Evolutionary conservation across 2,329 filamentous ascomycete genomes (phyloP).

Genomic region (Apiospora kogelbergensis): DNA sequence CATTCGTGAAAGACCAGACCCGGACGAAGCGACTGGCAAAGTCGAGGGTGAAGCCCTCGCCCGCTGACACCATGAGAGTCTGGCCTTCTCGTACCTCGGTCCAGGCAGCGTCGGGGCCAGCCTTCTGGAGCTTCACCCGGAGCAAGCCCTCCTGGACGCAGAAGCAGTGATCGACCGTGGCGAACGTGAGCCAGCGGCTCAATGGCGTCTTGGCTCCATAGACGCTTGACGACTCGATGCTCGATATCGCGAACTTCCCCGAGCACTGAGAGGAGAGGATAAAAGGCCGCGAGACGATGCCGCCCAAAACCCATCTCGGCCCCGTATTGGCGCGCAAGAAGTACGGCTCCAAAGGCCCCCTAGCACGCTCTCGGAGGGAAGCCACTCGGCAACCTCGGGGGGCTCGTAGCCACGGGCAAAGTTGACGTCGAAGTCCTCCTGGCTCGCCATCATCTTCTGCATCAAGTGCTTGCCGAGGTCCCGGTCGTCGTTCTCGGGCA

Average conservation of each 20-base stretch:
- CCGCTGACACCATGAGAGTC: slow-evolving; percentile 47
- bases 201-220: slow-evolving; percentile 32
- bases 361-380: slow-evolving; percentile 38
- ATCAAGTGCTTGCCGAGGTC: slow-evolving; percentile 50
- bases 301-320: slow-evolving; percentile 44
- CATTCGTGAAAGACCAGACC: slow-evolving; percentile 48
- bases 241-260: slow-evolving; percentile 52
- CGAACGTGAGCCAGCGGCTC: slow-evolving; percentile 41
- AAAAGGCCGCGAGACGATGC: slow-evolving; percentile 47
- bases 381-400: slow-evolving; percentile 44
- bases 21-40: slow-evolving; percentile 48
- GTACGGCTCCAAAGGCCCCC: slow-evolving; percentile 45
- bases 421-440: slow-evolving; percentile 55
- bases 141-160: slow-evolving; percentile 47
- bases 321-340: slow-evolving; percentile 52
- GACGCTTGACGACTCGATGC: slow-evolving; percentile 44
- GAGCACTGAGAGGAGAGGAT: slow-evolving; percentile 46
- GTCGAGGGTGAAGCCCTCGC: slow-evolving; percentile 42
- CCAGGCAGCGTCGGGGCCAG: slow-evolving; percentile 20
- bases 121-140: slow-evolving; percentile 37
- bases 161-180: slow-evolving; percentile 51
- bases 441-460: slow-evolving; percentile 55
- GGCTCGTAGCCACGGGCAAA: slow-evolving; percentile 48
- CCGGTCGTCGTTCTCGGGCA: slow-evolving; percentile 52
- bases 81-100: slow-evolving; percentile 44